phyloP scores from a whole-genome alignment of 768 basidiomycete species.

The Naganishia kalamii region DNA sequence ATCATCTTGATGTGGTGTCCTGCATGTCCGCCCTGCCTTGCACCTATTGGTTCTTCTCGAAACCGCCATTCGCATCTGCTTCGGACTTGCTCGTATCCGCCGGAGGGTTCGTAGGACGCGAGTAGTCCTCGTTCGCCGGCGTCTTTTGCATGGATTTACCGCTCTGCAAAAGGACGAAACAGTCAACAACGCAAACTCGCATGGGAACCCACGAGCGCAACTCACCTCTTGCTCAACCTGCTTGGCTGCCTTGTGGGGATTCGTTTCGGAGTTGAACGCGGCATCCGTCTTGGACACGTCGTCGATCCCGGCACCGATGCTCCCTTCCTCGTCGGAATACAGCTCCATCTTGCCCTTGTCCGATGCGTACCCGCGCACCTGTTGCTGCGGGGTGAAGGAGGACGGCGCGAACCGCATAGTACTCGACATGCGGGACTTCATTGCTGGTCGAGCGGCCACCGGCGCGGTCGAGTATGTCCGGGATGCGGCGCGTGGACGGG shows the following conservation, averaged over 20 bases:
- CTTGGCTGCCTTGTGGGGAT: slow-evolving; percentile 36
- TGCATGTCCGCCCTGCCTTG: no score
- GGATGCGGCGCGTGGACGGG: slow-evolving; percentile 1
- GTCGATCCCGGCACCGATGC: slow-evolving; percentile 41
- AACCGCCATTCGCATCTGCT: background rate
- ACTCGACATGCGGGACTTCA: slow-evolving; percentile 5
- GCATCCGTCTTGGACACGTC: slow-evolving; percentile 45
- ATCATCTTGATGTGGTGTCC: no score
- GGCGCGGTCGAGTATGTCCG: slow-evolving; percentile 3
- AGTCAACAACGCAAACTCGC: background rate
- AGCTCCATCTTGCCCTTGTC: slow-evolving; percentile 43
- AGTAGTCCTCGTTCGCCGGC: slow-evolving; percentile 12
- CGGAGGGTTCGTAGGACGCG: background rate
- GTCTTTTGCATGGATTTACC: slow-evolving; percentile 15
- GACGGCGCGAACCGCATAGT: slow-evolving; percentile 4
- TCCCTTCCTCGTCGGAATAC: slow-evolving; percentile 43
- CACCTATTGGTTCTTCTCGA: slow-evolving; percentile 4
- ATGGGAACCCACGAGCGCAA: background rate
- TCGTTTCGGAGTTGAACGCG: slow-evolving; percentile 38
- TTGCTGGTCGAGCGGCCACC: background rate
- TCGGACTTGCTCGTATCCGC: slow-evolving; percentile 4
- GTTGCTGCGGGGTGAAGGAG: slow-evolving; percentile 2
- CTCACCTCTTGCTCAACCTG: slow-evolving; percentile 43
- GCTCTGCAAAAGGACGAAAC: background rate
- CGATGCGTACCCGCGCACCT: slow-evolving; percentile 33